phyloP scores from a whole-genome alignment of 225 moss, liverwort and hornwort species.

The Pseudoscleropodium purum region DNA sequence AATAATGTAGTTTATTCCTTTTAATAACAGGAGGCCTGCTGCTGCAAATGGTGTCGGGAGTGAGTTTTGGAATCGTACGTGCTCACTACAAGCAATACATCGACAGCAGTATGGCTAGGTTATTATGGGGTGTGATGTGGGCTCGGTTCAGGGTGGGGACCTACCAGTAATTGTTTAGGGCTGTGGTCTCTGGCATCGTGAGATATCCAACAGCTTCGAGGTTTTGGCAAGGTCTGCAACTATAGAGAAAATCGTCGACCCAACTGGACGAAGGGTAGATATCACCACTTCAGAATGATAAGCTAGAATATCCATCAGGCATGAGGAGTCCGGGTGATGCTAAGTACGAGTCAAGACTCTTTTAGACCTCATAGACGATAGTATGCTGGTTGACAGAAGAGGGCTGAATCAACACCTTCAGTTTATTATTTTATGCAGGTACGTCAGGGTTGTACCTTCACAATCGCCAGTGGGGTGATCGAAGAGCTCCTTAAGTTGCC shows the following conservation, averaged over 20 bases:
- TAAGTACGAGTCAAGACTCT: not conserved
- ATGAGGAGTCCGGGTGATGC: not conserved
- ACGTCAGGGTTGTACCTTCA: not conserved
- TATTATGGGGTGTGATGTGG: not conserved
- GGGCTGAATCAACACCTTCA: not conserved
- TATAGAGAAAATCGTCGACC: not conserved
- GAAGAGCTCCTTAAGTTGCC: not conserved
- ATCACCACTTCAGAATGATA: not conserved
- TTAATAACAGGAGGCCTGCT: not conserved
- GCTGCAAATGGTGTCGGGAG: not conserved
- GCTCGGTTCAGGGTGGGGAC: not conserved
- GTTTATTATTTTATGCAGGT: not conserved
- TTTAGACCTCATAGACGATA: not conserved
- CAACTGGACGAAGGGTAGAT: not conserved
- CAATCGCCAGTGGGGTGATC: not conserved
- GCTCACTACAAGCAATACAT: not conserved
- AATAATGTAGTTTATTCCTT: not conserved
- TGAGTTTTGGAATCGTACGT: not conserved
- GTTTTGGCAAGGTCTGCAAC: not conserved
- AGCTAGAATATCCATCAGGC: conserved; percentile 4
- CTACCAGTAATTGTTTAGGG: not conserved
- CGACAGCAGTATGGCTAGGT: not conserved
- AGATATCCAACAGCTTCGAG: conserved; percentile 2
- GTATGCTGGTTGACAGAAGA: not conserved
- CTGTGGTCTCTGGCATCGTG: not conserved